A percentile compares a stretch with the other conserved stretches of the same genome.
Conservation (phyloP, 1,139 yeast species). For the Dujonia santamariae region DNA sequence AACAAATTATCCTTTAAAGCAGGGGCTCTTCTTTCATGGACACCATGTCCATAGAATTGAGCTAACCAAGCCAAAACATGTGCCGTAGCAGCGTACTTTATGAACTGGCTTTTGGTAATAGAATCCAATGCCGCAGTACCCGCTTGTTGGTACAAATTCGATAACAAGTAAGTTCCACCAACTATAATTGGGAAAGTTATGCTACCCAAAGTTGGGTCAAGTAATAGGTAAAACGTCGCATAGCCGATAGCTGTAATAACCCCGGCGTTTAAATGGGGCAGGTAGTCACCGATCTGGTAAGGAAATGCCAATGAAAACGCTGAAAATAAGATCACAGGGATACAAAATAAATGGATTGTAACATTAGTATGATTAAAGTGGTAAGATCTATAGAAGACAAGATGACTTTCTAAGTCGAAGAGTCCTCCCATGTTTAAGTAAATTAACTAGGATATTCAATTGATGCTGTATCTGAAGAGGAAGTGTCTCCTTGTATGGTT, state of each 20-base stretch:
- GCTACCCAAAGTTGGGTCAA: constrained; percentile 44
- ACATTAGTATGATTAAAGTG: constrained; percentile 73
- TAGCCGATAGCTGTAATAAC: constrained; percentile 30
- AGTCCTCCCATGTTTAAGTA: constrained; percentile 22
- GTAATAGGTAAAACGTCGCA: constrained; percentile 37
- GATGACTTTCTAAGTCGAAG: constrained; percentile 60
- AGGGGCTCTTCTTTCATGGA: constrained; percentile 80
- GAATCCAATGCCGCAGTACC: constrained; percentile 18
- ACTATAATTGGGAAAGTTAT: constrained; percentile 34
- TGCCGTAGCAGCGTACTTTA: constrained; percentile 32
- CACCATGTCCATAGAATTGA: constrained; percentile 90
- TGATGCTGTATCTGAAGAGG: background rate
- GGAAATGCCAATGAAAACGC: constrained; percentile 41
- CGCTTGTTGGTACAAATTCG: constrained; percentile 17
- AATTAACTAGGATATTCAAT: background rate
- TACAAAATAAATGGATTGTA: constrained; percentile 70
- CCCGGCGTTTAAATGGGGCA: constrained; percentile 42
- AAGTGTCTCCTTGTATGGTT: background rate
- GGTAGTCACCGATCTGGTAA: constrained; percentile 13
- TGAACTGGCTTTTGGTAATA: constrained; percentile 11
- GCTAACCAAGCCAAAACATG: constrained; percentile 69
- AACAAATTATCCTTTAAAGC: constrained; percentile 79
- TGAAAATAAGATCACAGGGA: constrained; percentile 70
- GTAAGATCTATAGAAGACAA: constrained; percentile 80
- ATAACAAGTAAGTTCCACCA: constrained; percentile 41